phyloP scores from a whole-genome alignment of 228 moss, liverwort and hornwort genomes.

The Sphagnum magellanicum region DNA sequence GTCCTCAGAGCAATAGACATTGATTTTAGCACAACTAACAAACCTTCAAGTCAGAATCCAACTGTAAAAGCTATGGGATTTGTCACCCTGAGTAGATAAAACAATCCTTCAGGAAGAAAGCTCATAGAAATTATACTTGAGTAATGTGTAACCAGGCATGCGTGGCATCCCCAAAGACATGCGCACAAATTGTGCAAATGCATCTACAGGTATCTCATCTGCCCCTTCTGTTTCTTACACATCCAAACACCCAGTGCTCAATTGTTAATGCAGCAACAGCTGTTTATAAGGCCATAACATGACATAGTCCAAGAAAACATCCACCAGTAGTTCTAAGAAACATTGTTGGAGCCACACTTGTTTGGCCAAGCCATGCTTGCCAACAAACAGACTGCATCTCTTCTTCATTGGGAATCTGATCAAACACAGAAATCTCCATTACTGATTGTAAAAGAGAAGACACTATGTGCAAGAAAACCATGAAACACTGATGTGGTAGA shows the following conservation, averaged over 20 bases:
- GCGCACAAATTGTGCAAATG: slow-evolving; percentile 44
- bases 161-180: slow-evolving; percentile 50
- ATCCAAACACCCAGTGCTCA: not conserved
- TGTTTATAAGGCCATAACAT: not conserved
- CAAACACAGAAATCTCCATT: not conserved
- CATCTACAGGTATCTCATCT: slow-evolving; percentile 21
- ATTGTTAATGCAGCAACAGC: not conserved
- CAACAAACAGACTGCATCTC: not conserved
- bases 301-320: no score
- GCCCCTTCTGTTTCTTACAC: slow-evolving; percentile 9
- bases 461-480: no score
- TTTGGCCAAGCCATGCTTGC: not conserved
- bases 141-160: slow-evolving; percentile 30
- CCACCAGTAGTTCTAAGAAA: no score
- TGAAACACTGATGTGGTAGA: no score
- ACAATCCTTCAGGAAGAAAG: no score
- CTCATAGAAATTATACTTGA: slow-evolving; percentile 19
- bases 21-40: not conserved
- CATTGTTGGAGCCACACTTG: not conserved
- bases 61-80: no score
- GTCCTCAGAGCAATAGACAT: not conserved
- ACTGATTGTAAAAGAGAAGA: not conserved
- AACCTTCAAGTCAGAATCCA: no score
- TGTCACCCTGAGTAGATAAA: no score
- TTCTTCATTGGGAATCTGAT: not conserved